phyloP scores from a whole-genome alignment of 2,329 filamentous ascomycete species.

The Parastagonospora avenae region DNA sequence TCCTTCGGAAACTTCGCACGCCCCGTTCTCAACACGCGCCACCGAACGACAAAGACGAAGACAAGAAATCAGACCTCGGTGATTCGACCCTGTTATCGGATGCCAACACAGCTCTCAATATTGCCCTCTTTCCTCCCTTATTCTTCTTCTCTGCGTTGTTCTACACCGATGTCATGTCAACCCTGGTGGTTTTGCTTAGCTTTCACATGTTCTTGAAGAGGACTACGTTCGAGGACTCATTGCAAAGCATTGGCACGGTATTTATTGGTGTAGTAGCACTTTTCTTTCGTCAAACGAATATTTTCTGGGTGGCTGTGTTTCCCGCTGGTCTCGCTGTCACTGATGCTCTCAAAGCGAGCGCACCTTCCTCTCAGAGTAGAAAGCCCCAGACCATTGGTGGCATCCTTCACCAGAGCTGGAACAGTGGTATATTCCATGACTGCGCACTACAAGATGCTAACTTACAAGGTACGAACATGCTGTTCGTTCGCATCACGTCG shows the following conservation, averaged over 20 bases:
- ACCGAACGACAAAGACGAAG: neutral
- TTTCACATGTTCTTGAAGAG: slow-evolving; percentile 59
- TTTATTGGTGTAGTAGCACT: slow-evolving; percentile 71
- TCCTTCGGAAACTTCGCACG: slow-evolving; percentile 22
- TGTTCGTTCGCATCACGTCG: neutral
- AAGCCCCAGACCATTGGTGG: slow-evolving; percentile 1
- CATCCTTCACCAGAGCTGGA: slow-evolving; percentile 27
- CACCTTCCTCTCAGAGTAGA: neutral
- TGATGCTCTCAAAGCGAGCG: slow-evolving; percentile 29
- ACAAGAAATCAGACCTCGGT: neutral
- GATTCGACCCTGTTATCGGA: slow-evolving; percentile 45
- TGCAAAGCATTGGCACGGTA: slow-evolving; percentile 21
- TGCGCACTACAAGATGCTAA: slow-evolving; percentile 26
- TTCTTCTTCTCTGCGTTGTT: slow-evolving; percentile 97
- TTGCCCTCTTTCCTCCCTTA: slow-evolving; percentile 82
- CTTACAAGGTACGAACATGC: slow-evolving; percentile 23
- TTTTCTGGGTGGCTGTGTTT: slow-evolving; percentile 90
- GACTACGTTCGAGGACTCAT: slow-evolving; percentile 13
- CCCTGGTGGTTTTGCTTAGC: slow-evolving; percentile 72
- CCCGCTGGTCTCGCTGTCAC: slow-evolving; percentile 62
- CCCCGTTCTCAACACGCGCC: neutral
- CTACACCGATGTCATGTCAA: slow-evolving; percentile 90
- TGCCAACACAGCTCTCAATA: slow-evolving; percentile 73
- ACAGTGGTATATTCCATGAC: slow-evolving; percentile 28
- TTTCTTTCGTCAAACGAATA: slow-evolving; percentile 88